Evolutionary conservation across 2,329 filamentous ascomycete species (phyloP).

Genomic region (Colletotrichum eleusines): DNA sequence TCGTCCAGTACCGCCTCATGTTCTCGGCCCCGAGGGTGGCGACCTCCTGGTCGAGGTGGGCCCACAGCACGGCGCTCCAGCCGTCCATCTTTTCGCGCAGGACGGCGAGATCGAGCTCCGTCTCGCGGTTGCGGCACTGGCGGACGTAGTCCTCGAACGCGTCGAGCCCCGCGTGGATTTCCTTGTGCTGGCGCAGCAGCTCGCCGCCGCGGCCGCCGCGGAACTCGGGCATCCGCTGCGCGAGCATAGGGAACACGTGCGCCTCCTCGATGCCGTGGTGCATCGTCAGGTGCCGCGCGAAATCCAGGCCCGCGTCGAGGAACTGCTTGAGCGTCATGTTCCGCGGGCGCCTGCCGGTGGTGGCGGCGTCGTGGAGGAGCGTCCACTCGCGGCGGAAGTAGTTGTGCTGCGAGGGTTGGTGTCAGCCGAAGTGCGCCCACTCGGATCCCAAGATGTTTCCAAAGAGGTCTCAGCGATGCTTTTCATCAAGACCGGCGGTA

Average conservation of each 20-base stretch:
- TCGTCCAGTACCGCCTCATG: slow-evolving; percentile 85
- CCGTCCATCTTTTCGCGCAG: slow-evolving; percentile 79
- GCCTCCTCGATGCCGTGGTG: slow-evolving; percentile 89
- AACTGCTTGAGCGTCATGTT: slow-evolving; percentile 77
- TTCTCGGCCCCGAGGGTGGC: slow-evolving; percentile 83
- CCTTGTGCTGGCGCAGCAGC: slow-evolving; percentile 78
- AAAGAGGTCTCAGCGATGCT: neutral
- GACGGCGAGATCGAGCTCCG: slow-evolving; percentile 66
- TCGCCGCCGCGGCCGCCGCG: slow-evolving; percentile 60
- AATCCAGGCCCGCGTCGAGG: slow-evolving; percentile 74
- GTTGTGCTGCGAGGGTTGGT: slow-evolving; percentile 70
- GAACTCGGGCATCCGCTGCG: slow-evolving; percentile 84
- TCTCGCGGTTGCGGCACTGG: slow-evolving; percentile 72
- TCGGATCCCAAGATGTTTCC: no score
- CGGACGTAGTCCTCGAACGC: slow-evolving; percentile 74
- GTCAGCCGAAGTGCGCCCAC: slow-evolving; percentile 40
- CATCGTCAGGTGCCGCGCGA: slow-evolving; percentile 75
- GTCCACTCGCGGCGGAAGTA: slow-evolving; percentile 83
- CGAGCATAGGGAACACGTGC: slow-evolving; percentile 83
- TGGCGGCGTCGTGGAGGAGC: slow-evolving; percentile 75
- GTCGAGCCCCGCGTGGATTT: slow-evolving; percentile 83
- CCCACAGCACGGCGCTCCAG: slow-evolving; percentile 84
- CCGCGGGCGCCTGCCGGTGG: slow-evolving; percentile 67
- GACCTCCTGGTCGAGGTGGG: slow-evolving; percentile 88
- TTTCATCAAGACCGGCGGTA: neutral